phyloP scores from a whole-genome alignment of 805 yeast species.

The Zygosaccharomyces kombuchaensis region DNA sequence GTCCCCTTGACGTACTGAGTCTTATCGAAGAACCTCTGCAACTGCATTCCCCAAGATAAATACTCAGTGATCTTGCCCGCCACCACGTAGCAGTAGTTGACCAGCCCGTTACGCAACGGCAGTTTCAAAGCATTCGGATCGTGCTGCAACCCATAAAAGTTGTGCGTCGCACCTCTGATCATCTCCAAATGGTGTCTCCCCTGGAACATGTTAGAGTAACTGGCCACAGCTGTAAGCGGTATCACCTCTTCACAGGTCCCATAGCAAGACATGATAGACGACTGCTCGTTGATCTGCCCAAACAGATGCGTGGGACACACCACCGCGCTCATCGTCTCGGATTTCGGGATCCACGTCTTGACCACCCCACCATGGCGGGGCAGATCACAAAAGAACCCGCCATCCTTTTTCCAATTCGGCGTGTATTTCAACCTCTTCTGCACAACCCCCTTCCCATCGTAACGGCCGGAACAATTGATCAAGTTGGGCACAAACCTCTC shows the following conservation, averaged over 20 bases:
- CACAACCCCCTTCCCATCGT: conserved; percentile 44
- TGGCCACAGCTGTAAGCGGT: conserved; percentile 57
- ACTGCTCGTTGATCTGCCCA: conserved; percentile 40
- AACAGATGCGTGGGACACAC: conserved; percentile 44
- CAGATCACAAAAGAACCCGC: conserved; percentile 40
- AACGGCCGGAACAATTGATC: conserved; percentile 73
- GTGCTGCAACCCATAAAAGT: conserved; percentile 53
- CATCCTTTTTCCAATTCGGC: conserved; percentile 39
- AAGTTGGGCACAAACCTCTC: conserved; percentile 51
- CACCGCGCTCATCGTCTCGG: conserved; percentile 51
- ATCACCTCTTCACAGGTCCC: conserved; percentile 66
- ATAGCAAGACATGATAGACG: conserved; percentile 61
- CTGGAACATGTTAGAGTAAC: conserved; percentile 53
- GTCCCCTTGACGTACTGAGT: conserved; percentile 11
- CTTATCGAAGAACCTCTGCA: conserved; percentile 45
- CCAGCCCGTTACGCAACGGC: conserved; percentile 45
- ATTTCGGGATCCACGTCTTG: conserved; percentile 40
- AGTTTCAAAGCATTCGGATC: conserved; percentile 37
- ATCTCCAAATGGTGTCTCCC: conserved; percentile 53
- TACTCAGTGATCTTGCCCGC: conserved; percentile 34
- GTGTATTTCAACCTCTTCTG: conserved; percentile 36
- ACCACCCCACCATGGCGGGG: conserved; percentile 50
- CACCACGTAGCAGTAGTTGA: conserved; percentile 46
- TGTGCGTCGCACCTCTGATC: conserved; percentile 74
- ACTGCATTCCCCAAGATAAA: conserved; percentile 44